Conservation (phyloP, 768 basidiomycete species). For the Lanmaoa pseudosensibilis region DNA sequence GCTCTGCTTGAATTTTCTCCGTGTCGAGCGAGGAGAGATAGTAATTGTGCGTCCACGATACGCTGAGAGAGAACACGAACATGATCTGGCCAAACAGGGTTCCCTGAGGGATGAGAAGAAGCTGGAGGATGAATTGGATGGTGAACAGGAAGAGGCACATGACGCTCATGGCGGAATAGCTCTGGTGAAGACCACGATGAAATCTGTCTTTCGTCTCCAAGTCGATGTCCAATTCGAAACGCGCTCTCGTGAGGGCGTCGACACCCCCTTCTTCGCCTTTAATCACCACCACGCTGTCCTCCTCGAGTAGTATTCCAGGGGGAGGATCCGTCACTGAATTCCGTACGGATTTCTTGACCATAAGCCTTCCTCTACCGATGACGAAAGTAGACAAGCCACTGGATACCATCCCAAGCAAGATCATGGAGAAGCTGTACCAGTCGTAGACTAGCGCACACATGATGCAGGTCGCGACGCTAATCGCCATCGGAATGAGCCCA, state of each 20-base stretch:
- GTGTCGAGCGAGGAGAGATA: constrained; percentile 34
- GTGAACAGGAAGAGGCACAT: constrained; percentile 29
- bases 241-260: constrained; percentile 27
- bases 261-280: constrained; percentile 27
- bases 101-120: constrained; percentile 35
- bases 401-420: constrained; percentile 31
- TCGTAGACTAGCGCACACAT: constrained; percentile 27
- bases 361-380: constrained; percentile 26
- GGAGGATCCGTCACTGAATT: constrained; percentile 21
- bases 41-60: constrained; percentile 34
- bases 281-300: constrained; percentile 23
- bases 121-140: constrained; percentile 31
- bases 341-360: constrained; percentile 14
- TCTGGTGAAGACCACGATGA: not conserved
- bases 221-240: constrained; percentile 21
- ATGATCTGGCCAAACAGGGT: constrained; percentile 34
- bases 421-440: constrained; percentile 34
- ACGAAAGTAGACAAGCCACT: constrained; percentile 29
- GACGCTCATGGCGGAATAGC: constrained; percentile 11
- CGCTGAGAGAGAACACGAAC: constrained; percentile 30
- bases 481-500: constrained; percentile 23
- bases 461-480: constrained; percentile 21
- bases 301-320: constrained; percentile 23
- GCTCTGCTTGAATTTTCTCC: constrained; percentile 23
- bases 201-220: not conserved